phyloP scores from a whole-genome alignment of 2,329 filamentous ascomycete species.

The Exophiala xenobiotica region DNA sequence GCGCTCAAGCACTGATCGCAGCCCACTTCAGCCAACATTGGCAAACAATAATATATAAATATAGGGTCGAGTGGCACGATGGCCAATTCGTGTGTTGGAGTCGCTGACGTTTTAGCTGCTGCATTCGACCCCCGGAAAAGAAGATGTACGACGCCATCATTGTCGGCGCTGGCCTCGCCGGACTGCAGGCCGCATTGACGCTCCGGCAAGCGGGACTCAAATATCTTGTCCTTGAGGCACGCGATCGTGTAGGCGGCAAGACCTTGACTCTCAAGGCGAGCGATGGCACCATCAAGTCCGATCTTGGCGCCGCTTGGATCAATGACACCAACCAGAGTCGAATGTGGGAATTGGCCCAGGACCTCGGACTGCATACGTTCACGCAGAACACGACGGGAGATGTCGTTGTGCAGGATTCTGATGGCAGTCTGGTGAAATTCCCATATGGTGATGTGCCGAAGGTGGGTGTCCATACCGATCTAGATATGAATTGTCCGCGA shows the following conservation, averaged over 20 bases:
- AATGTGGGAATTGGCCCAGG: slow-evolving; percentile 33
- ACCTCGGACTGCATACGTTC: slow-evolving; percentile 34
- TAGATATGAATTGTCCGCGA: background rate
- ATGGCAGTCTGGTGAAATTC: slow-evolving; percentile 33
- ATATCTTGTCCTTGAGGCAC: slow-evolving; percentile 50
- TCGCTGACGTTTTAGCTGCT: no score
- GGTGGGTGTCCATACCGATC: background rate
- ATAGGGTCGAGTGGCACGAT: no score
- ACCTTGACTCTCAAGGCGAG: slow-evolving; percentile 40
- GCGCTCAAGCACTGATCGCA: no score
- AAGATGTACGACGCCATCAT: slow-evolving; percentile 35
- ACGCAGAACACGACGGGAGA: slow-evolving; percentile 36
- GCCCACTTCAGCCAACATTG: no score
- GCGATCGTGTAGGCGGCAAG: slow-evolving; percentile 54
- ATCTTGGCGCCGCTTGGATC: slow-evolving; percentile 41
- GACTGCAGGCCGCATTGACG: slow-evolving; percentile 39
- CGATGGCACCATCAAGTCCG: slow-evolving; percentile 35
- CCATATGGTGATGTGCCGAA: slow-evolving; percentile 36
- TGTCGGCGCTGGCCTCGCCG: slow-evolving; percentile 49
- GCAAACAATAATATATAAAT: no score
- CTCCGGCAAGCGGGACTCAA: slow-evolving; percentile 41
- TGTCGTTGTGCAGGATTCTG: slow-evolving; percentile 34
- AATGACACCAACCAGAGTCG: slow-evolving; percentile 41
- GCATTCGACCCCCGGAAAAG: no score
- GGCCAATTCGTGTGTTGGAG: no score